Evolutionary conservation across 371 early-diverging fungal genomes (phyloP), one percentile per base, ranked within the genome.

Genomic region (Mortierella sp.): DNA sequence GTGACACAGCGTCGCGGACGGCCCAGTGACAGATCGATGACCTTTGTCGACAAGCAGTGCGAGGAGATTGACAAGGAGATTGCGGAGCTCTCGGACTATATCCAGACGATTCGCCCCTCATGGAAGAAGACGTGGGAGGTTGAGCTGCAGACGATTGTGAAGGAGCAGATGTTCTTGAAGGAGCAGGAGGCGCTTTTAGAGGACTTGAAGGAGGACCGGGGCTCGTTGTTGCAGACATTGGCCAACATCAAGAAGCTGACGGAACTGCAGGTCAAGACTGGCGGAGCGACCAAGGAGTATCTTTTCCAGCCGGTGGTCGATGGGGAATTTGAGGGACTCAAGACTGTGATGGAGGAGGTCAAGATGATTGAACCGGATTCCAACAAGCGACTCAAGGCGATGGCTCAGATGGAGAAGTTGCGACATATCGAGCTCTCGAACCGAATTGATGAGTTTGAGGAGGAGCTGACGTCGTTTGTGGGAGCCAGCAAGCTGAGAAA

Each of bases 71-170:
- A 68, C 2, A 45, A 68, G 0, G 91, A 90, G 34, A 87, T 92
- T 40, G 71, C 85, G 1, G 81, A 81, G 34, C 87, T 94, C 47
- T 71, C 80, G 26, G 77, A 85, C n/a, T 88, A 87, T n/a, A 85
- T 95, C 26, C 85, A 89, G 61, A 77, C 87, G 16, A 79, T 89
- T 10, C 88, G 92, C 39, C 91, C 94, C 1, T 81, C 83, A 7
- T 96, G 96, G 96, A 95, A 95, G 77, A 89, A 88, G 82, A 91
- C 92, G 0, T 96, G 95, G 96, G 95, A 95, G 76, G 87, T 86
- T 4, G 95, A 95, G 85, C 81, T 96, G 40, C 93, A 95, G 70
- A 90, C 87, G 29, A 94, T 96, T 71, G 90, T 95, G 39, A 89
- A 91, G 69, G 95, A 95, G 71, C 95, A 95, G 74, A 89, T 92